Base-by-base conservation (phyloP, 2,329 filamentous ascomycete species). In the Diaporthe velutina region DNA sequence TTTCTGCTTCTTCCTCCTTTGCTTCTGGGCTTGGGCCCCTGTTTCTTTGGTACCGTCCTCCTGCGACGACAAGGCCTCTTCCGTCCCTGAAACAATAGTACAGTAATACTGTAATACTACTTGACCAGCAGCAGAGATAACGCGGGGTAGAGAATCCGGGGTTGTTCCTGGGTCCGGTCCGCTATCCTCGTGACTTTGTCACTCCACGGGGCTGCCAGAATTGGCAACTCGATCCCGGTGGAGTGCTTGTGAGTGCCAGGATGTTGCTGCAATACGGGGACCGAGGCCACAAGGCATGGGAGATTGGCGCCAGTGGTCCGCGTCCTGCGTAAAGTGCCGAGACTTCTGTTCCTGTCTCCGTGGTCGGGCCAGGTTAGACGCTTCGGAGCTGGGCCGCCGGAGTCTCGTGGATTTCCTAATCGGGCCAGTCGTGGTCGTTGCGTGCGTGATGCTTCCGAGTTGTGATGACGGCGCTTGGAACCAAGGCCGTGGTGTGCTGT, bases 321-420 rank as follows among this genome's bases (percentile, higher is more conserved):
- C 48, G 57, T 50, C 71, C 57, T 74, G 66, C 45, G 45, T 50
- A 73, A 68, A 52, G 50, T 75, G 70, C 61, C 70, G 70, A 75
- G 73, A 60, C 38, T 35, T 52, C n/a, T 64, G 45, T 54, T 64
- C 50, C 22, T 45, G 50, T 50, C 60, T 38, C 58, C 22, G 38
- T 30, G 48, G 33, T 30, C 50, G 54, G 58, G 61, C 33, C 52
- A 73, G 61, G 57, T 28, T 54, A 71, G 61, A 73, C 52, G 38
- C 60, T 55, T 74, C 74, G 74, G 74, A 76, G 72, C 72, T 71
- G 67, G 52, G 60, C 30, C 67, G 72, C 74, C 74, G 74, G 30
- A 35, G 67, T 67, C 60, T 76, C 67, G 58, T 67, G 50, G 22
- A 50, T 74, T 76, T 58, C 74, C 74, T 76, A 68, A 66, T 76